Evolutionary conservation across 495 filamentous ascomycete species (phyloP).

Genomic region (Staphylotrichum tortipilum): DNA sequence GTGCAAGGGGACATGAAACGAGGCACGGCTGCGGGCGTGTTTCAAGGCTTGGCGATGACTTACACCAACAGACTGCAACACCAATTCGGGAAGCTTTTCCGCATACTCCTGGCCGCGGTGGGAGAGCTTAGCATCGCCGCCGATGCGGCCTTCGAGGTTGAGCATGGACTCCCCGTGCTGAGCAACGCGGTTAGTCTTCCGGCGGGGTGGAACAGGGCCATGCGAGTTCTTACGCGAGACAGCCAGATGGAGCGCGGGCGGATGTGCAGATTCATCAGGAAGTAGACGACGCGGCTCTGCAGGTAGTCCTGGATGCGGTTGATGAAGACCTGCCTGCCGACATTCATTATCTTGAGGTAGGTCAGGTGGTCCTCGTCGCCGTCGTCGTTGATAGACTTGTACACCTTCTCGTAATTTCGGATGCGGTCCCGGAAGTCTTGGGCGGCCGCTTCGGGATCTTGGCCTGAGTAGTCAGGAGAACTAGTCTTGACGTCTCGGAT

Average conservation of each 20-base stretch:
- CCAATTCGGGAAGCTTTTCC: slow-evolving; percentile 65
- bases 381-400: slow-evolving; percentile 77
- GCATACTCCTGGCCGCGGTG: slow-evolving; percentile 83
- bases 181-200: slow-evolving; percentile 12
- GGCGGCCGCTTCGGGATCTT: slow-evolving; percentile 85
- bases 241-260: slow-evolving; percentile 96
- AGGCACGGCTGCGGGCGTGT: no score
- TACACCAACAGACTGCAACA: slow-evolving; percentile 69
- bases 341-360: slow-evolving; percentile 95
- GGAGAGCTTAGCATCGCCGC: slow-evolving; percentile 82
- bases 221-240: slow-evolving; percentile 79
- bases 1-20: no score
- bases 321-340: slow-evolving; percentile 89
- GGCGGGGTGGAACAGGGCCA: no score
- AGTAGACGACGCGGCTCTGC: slow-evolving; percentile 92
- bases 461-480: slow-evolving; percentile 86
- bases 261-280: slow-evolving; percentile 96
- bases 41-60: slow-evolving; percentile 18
- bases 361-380: slow-evolving; percentile 71
- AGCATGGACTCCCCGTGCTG: slow-evolving; percentile 91
- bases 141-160: slow-evolving; percentile 81
- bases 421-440: slow-evolving; percentile 90
- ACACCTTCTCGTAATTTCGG: slow-evolving; percentile 91
- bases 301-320: slow-evolving; percentile 95
- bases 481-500: slow-evolving; percentile 96